Conservation (phyloP, 805 yeast species). For the Ogataea sp. region DNA sequence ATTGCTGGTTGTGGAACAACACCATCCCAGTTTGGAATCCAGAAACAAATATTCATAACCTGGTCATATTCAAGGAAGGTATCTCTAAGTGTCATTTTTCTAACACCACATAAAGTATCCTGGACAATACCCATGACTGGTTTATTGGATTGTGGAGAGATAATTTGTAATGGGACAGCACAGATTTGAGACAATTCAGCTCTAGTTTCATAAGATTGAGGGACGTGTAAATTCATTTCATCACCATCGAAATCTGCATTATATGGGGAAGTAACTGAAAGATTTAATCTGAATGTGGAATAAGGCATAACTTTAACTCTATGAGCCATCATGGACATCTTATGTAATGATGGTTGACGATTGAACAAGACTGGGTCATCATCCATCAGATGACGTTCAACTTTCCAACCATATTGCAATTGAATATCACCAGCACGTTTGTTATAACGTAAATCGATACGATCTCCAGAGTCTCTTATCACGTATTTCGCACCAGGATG, state of each 20-base stretch:
- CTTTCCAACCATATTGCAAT: slow-evolving; percentile 98
- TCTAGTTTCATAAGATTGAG: slow-evolving; percentile 96
- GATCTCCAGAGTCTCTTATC: slow-evolving; percentile 96
- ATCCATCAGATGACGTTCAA: slow-evolving; percentile 96
- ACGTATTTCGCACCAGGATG: slow-evolving; percentile 99
- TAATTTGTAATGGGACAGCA: slow-evolving; percentile 96
- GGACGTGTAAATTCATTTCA: slow-evolving; percentile 99
- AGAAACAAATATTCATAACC: slow-evolving; percentile 91
- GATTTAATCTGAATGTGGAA: slow-evolving; percentile 91
- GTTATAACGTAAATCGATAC: slow-evolving; percentile 94
- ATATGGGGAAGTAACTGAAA: slow-evolving; percentile 98
- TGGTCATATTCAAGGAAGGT: slow-evolving; percentile 83
- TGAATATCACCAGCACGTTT: slow-evolving; percentile 98
- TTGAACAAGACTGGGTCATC: slow-evolving; percentile 96
- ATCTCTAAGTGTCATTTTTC: slow-evolving; percentile 92
- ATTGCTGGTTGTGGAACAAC: slow-evolving; percentile 94
- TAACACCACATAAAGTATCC: slow-evolving; percentile 94
- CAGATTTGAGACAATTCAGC: slow-evolving; percentile 93
- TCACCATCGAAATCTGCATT: slow-evolving; percentile 99
- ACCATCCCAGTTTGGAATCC: slow-evolving; percentile 99
- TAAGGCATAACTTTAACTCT: slow-evolving; percentile 98
- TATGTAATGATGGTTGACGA: slow-evolving; percentile 98
- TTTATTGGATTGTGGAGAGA: slow-evolving; percentile 96
- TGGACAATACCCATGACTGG: slow-evolving; percentile 99
- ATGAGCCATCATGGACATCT: slow-evolving; percentile 99